Evolutionary conservation across 164 flowering plant genomes (phyloP).

Genomic region (Platanus orientalis): DNA sequence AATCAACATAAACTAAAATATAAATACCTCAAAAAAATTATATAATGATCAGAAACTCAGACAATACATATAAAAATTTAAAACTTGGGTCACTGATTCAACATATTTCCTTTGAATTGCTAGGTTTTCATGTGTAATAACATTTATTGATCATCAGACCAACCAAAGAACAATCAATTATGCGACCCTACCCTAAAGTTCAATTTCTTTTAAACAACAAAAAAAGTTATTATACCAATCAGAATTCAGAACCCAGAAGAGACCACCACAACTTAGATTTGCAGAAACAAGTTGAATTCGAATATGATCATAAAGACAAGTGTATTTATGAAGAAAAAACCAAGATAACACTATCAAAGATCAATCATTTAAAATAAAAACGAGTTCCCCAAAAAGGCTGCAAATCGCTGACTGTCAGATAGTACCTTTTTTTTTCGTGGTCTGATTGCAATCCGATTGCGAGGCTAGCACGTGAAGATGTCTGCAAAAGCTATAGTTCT

Average conservation of each 20-base stretch:
- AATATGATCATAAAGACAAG: background rate
- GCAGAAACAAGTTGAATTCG: no score
- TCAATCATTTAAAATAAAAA: no score
- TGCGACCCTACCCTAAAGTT: no score
- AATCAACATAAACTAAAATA: background rate
- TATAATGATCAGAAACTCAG: background rate
- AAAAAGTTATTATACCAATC: no score
- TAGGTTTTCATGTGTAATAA: no score
- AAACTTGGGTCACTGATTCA: background rate
- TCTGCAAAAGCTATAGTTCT: background rate
- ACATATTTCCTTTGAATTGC: background rate
- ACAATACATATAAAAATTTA: background rate
- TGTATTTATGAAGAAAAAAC: background rate
- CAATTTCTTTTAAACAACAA: no score
- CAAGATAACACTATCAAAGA: background rate
- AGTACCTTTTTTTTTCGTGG: conserved; percentile 4
- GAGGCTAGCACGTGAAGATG: background rate
- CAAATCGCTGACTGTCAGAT: background rate
- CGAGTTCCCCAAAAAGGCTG: background rate
- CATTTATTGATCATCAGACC: no score
- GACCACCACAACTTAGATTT: no score
- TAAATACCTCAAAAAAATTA: background rate
- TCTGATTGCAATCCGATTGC: background rate
- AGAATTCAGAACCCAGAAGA: no score
- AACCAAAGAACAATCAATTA: no score